These are phyloP conservation scores for Thalassiosira exigua DNA, from an alignment of 352 stramenopile species.

Conservation along the genomic window DNA sequence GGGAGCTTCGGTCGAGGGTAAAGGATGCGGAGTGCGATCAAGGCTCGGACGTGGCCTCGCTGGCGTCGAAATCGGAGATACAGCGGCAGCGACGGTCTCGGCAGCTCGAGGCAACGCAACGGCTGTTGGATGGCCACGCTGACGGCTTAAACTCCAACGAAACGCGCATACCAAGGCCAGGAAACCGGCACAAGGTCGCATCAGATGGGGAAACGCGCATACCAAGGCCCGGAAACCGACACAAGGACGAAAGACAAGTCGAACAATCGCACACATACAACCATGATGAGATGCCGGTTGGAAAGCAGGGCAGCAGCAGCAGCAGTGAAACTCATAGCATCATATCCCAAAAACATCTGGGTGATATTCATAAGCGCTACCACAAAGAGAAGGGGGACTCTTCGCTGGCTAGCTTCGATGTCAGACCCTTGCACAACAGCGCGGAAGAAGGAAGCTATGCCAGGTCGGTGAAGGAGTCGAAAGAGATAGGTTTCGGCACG, in stretches of 20 bases:
- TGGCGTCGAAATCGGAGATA: constrained; percentile 42
- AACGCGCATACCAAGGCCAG: not conserved
- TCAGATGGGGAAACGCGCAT: too few relatives aligned
- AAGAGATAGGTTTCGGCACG: not conserved
- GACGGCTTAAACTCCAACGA: too few relatives aligned
- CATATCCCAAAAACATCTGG: constrained; percentile 52
- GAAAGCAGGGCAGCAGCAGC: not conserved
- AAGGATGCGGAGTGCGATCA: constrained; percentile 34
- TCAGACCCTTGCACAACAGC: too few relatives aligned
- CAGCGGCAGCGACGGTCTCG: constrained; percentile 44
- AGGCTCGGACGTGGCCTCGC: constrained; percentile 1
- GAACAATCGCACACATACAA: constrained; percentile 3
- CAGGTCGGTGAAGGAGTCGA: not conserved
- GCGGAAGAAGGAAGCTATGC: not conserved
- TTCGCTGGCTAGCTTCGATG: too few relatives aligned
- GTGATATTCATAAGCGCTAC: constrained; percentile 32
- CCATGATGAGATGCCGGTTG: constrained; percentile 4
- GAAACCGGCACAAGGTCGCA: not conserved
- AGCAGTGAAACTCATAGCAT: constrained; percentile 30
- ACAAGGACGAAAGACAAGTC: too few relatives aligned
- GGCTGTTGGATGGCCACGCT: constrained; percentile 44
- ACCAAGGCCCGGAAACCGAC: not conserved
- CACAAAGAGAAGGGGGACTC: too few relatives aligned
- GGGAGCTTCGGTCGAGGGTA: constrained; percentile 46
- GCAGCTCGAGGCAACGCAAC: constrained; percentile 58